Evolutionary conservation across 306 rosid species (phyloP), one percentile per base, ranked within the genome.

Genomic region (Ochetophila trinervis): DNA sequence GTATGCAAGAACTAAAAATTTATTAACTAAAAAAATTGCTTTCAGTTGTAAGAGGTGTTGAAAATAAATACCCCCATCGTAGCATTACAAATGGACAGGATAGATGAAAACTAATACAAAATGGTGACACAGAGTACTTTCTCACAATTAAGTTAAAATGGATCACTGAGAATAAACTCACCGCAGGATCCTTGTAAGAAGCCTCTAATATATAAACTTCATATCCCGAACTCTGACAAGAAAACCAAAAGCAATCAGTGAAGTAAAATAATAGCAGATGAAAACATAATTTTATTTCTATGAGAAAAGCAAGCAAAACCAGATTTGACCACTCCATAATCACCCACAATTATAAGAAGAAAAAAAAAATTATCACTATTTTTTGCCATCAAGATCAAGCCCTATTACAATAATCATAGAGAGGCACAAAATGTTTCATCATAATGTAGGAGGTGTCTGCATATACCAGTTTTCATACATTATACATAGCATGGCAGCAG

Each of bases 171-270:
- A 35, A 58, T 42, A 50, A 56, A 73, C 88, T 34, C 76, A 93
- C 99, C 79, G 37, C 96, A 24, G 99, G 99, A 75, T 93, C 99
- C 84, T 84, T 93, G 78, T 93, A 93, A 16, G 96, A 64, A 60
- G 97, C 99, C 84, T 93, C 99, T 63, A 90, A 80, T 72, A 93
- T 76, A 82, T 90, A 90, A 51, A 93, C 99, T 81, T 93, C 99
- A 37, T 90, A 93, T 5, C 99, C 99, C 64, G 82, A 86, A 79
- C 97, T 90, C 99, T 93, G 89, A 69, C 75, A 83, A 62, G 30
- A 80, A 75, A 65, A 64, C 49, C 74, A 76, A 60, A 56, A 54
- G 55, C 6, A 60, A 66, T 83, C 64, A 89, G 85, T 65, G 19
- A 67, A 74, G 70, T 15, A 76, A 77, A 60, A 18, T 40, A 78